Evolutionary conservation across 2,329 filamentous ascomycete genomes (phyloP).

Genomic region (Corinectria fuckeliana): DNA sequence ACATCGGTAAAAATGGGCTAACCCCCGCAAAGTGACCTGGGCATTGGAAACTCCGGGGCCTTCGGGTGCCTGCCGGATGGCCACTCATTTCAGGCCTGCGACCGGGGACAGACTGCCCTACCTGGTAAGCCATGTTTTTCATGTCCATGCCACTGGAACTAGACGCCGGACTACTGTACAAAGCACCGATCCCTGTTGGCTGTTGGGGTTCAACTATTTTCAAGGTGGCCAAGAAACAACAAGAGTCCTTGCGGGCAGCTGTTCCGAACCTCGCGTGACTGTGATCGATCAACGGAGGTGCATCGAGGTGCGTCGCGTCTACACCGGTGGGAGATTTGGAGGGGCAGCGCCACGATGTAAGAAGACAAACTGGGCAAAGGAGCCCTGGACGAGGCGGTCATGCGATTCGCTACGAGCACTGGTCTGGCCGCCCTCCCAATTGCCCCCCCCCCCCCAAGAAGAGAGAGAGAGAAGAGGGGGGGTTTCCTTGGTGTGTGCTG

Average conservation of each 20-base stretch:
- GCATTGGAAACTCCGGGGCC: conserved; percentile 7
- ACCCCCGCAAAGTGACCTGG: conserved; percentile 12
- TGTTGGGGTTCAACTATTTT: conserved; percentile 10
- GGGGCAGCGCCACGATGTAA: conserved; percentile 11
- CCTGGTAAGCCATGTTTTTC: conserved; percentile 10
- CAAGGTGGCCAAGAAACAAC: too few species aligned
- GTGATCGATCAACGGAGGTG: background rate
- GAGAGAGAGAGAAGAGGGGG: background rate
- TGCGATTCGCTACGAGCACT: conserved; percentile 6
- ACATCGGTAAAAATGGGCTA: background rate
- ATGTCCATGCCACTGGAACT: conserved; percentile 6
- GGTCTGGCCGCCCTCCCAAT: background rate
- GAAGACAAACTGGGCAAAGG: conserved; percentile 6
- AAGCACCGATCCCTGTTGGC: conserved; percentile 13
- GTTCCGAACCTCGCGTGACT: conserved; percentile 14
- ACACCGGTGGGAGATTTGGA: conserved; percentile 6
- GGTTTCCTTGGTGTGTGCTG: background rate
- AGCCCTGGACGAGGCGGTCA: background rate
- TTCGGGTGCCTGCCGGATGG: conserved; percentile 12
- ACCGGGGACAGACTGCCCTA: background rate
- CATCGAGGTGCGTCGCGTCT: background rate
- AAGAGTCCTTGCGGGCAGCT: background rate
- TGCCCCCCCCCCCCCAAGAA: too few species aligned
- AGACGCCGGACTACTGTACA: conserved; percentile 1
- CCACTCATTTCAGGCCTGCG: background rate